Percentiles rank a stretch among this genome's conserved stretches.
Evolutionary conservation across 768 basidiomycete species (phyloP).

Genomic region (Suillus spraguei): DNA sequence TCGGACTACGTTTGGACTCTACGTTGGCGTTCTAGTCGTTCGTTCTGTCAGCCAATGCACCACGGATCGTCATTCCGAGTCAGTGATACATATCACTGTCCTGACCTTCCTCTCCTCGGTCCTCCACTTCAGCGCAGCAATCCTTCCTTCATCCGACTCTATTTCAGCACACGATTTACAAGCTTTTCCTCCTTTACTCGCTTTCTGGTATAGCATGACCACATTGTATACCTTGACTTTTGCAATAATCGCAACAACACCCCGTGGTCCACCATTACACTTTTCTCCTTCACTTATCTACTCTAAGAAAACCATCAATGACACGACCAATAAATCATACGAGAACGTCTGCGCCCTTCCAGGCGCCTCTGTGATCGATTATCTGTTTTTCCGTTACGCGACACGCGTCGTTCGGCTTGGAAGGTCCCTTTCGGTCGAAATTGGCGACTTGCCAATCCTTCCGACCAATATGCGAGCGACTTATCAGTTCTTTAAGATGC

Average conservation of each 20-base stretch:
- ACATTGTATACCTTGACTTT: slow-evolving; percentile 50
- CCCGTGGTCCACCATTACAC: slow-evolving; percentile 74
- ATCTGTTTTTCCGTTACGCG: slow-evolving; percentile 83
- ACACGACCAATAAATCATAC: slow-evolving; percentile 60
- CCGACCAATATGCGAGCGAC: slow-evolving; percentile 71
- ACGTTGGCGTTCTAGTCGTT: slow-evolving; percentile 53
- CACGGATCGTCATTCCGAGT: slow-evolving; percentile 42
- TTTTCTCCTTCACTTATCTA: slow-evolving; percentile 77
- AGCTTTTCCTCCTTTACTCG: slow-evolving; percentile 25
- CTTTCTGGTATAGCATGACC: slow-evolving; percentile 56
- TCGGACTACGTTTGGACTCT: slow-evolving; percentile 51
- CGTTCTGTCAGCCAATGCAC: slow-evolving; percentile 52
- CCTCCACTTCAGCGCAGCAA: slow-evolving; percentile 49
- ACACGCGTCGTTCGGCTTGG: slow-evolving; percentile 88
- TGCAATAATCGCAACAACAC: slow-evolving; percentile 51
- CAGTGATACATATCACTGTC: slow-evolving; percentile 61
- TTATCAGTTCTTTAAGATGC: slow-evolving; percentile 67
- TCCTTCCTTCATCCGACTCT: slow-evolving; percentile 53
- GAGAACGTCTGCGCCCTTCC: slow-evolving; percentile 71
- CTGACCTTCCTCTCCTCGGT: slow-evolving; percentile 52
- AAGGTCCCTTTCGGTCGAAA: slow-evolving; percentile 70
- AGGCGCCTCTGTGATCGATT: slow-evolving; percentile 47
- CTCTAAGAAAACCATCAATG: slow-evolving; percentile 64
- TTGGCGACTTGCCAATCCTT: slow-evolving; percentile 86
- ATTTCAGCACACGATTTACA: slow-evolving; percentile 32